These are phyloP conservation scores for Amylostereum areolatum DNA, from an alignment of 1,284 basidiomycete species.

Conservation along the genomic window DNA sequence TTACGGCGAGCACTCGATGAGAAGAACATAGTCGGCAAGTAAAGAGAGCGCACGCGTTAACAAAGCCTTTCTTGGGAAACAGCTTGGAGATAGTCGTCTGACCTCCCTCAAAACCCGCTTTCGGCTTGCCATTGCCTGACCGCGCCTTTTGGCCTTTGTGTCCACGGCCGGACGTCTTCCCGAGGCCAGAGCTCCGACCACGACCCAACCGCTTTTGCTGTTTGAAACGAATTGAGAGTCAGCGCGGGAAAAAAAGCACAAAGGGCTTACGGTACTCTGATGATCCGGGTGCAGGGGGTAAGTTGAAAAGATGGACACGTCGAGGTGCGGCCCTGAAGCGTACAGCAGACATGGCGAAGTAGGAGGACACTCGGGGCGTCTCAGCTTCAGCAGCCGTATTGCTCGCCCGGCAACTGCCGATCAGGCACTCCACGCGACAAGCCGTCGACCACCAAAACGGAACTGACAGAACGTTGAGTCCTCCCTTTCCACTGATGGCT, in stretches of 20 bases:
- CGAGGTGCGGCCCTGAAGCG: conserved; percentile 11
- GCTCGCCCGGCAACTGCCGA: background rate
- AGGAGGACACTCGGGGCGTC: too few species aligned
- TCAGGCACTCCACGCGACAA: too few species aligned
- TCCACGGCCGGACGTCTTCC: conserved; percentile 90
- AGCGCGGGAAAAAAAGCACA: too few species aligned
- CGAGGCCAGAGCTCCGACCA: conserved; percentile 86
- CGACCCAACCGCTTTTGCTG: conserved; percentile 93
- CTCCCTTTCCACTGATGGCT: too few species aligned
- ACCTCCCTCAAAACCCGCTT: conserved; percentile 88
- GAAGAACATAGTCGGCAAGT: conserved; percentile 4
- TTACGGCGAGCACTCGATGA: conserved; percentile 1
- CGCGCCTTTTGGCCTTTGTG: conserved; percentile 96
- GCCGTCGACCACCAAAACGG: background rate
- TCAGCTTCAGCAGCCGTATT: background rate
- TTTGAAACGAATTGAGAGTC: background rate
- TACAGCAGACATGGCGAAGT: conserved; percentile 12
- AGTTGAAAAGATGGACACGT: conserved; percentile 44
- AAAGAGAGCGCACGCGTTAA: conserved; percentile 71
- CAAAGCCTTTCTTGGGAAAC: conserved; percentile 93
- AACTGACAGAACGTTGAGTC: too few species aligned
- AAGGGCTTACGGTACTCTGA: too few species aligned
- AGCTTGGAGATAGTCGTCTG: conserved; percentile 91
- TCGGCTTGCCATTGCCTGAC: conserved; percentile 84
- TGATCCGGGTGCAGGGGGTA: conserved; percentile 56